A percentile compares a stretch with the other conserved stretches of the same genome.
phyloP scores from a whole-genome alignment of 495 filamentous ascomycete genomes.

The Hypomontagnella monticulosa region DNA sequence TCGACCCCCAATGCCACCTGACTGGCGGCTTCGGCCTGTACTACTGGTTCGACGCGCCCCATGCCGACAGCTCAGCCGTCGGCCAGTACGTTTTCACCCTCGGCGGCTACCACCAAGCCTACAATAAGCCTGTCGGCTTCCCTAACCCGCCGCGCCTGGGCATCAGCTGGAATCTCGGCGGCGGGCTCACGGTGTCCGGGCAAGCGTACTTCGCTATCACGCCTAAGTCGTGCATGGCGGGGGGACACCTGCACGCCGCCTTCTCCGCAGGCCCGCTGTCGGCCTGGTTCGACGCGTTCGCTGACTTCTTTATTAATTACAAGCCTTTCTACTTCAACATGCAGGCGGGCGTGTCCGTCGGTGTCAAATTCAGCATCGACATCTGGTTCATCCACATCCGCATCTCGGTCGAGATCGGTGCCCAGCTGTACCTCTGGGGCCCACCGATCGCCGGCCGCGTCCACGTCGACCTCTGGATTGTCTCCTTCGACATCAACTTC shows the following conservation, averaged over 20 bases:
- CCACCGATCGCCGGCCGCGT: slow-evolving; percentile 51
- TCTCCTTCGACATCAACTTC: slow-evolving; percentile 58
- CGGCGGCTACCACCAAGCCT: slow-evolving; percentile 61
- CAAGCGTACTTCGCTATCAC: slow-evolving; percentile 64
- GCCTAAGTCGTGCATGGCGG: slow-evolving; percentile 61
- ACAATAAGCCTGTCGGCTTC: slow-evolving; percentile 50
- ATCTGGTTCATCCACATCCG: slow-evolving; percentile 48
- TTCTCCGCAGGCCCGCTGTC: slow-evolving; percentile 46
- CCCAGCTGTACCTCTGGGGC: slow-evolving; percentile 51
- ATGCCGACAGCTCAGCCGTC: slow-evolving; percentile 40
- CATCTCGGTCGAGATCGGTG: slow-evolving; percentile 51
- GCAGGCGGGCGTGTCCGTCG: slow-evolving; percentile 51
- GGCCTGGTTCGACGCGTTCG: slow-evolving; percentile 57
- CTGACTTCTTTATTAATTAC: slow-evolving; percentile 62
- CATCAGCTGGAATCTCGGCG: slow-evolving; percentile 52
- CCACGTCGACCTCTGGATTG: slow-evolving; percentile 57
- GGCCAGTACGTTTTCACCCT: slow-evolving; percentile 64
- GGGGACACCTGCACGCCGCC: slow-evolving; percentile 48
- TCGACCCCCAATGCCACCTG: slow-evolving; percentile 56
- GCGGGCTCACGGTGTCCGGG: slow-evolving; percentile 50
- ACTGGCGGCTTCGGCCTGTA: slow-evolving; percentile 60
- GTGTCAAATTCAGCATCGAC: slow-evolving; percentile 52
- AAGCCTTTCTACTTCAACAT: slow-evolving; percentile 58
- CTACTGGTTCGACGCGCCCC: slow-evolving; percentile 54
- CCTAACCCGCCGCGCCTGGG: slow-evolving; percentile 56